Evolutionary conservation across 495 filamentous ascomycete genomes (phyloP), one percentile per base, ranked within the genome.

Genomic region (Thozetella sp.): DNA sequence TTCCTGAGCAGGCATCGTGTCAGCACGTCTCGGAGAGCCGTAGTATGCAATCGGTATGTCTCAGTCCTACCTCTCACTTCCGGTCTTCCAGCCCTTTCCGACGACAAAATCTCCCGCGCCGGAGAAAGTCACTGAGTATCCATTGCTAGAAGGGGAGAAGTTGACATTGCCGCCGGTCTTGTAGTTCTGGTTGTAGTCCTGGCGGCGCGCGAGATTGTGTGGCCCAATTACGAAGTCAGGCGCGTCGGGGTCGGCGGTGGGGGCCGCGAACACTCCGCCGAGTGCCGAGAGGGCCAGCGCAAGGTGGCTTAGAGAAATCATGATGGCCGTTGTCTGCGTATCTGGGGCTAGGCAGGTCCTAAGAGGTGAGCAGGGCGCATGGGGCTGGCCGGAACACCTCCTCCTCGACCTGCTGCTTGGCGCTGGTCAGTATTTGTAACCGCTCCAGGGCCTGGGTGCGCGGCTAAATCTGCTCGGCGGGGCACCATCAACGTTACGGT

Each of bases 61-160:
- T 2, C 48, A 25, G 22, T 19, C 67, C 27, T 82, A 82, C 82
- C 72, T 77, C 37, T 67, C 53, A 22, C 67, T 71, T 26, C 84
- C 82, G 12, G 76, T 76, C 50, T 72, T 74, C 84, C 83, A 86
- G 19, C 84, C 84, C 71, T 85, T 86, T 24, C 86, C 86, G 17
- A 78, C 82, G 40, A 85, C 81, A 46, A 86, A 87, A 69, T 85
- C 82, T 20, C 79, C 82, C n/a, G 71, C 72, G 59, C 76, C 65
- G 24, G 70, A 72, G 45, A 75, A 75, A 12, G 30, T 62, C 20
- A 75, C 71, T n/a, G 71, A 74, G 63, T 71, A 76, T 26, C 67
- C 67, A 30, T 68, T 67, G 25, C 22, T 50, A n/a, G 24, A 27
- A 10, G 71, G 58, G 11, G 23, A 51, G 60, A 68, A 72, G 34